Conservation (phyloP, 495 filamentous ascomycete genomes). For the Chlorociboria aeruginascens region DNA sequence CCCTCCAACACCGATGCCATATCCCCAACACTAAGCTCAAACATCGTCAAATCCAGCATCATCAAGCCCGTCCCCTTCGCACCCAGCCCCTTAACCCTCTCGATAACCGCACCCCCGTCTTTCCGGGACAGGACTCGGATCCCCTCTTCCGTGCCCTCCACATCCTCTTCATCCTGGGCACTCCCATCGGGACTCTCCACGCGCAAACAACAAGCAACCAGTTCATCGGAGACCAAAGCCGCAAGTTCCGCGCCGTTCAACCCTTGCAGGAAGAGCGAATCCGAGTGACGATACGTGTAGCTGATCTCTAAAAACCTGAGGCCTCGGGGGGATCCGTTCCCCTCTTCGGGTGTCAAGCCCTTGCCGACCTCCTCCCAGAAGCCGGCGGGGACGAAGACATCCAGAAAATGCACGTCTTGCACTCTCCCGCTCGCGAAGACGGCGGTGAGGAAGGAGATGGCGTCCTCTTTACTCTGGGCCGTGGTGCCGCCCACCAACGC, state of each 20-base stretch:
- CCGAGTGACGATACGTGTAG: slow-evolving; percentile 24
- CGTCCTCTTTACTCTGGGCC: slow-evolving; percentile 20
- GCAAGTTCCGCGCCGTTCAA: slow-evolving; percentile 8
- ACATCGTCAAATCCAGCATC: slow-evolving; percentile 12
- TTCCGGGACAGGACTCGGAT: slow-evolving; percentile 1
- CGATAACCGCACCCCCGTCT: not conserved
- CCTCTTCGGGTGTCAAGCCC: too few species aligned
- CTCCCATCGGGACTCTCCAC: not conserved
- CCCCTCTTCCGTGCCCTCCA: slow-evolving; percentile 16
- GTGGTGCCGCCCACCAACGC: slow-evolving; percentile 28
- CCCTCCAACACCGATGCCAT: slow-evolving; percentile 3
- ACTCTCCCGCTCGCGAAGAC: slow-evolving; percentile 10
- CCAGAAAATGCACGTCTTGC: slow-evolving; percentile 26
- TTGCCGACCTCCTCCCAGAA: slow-evolving; percentile 17
- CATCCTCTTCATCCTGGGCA: slow-evolving; percentile 13
- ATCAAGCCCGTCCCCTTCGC: slow-evolving; percentile 5
- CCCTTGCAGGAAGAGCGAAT: slow-evolving; percentile 21
- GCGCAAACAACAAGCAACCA: slow-evolving; percentile 6
- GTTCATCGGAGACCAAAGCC: slow-evolving; percentile 1
- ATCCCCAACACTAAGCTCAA: slow-evolving; percentile 4
- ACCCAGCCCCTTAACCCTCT: slow-evolving; percentile 1
- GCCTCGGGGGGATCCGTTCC: slow-evolving; percentile 1
- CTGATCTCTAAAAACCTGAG: slow-evolving; percentile 25
- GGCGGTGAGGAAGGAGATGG: slow-evolving; percentile 21
- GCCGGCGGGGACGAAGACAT: slow-evolving; percentile 25